These are phyloP conservation scores for Schwanniomyces pseudopolymorphus DNA, from an alignment of 805 yeast species.

Conservation along the genomic window DNA sequence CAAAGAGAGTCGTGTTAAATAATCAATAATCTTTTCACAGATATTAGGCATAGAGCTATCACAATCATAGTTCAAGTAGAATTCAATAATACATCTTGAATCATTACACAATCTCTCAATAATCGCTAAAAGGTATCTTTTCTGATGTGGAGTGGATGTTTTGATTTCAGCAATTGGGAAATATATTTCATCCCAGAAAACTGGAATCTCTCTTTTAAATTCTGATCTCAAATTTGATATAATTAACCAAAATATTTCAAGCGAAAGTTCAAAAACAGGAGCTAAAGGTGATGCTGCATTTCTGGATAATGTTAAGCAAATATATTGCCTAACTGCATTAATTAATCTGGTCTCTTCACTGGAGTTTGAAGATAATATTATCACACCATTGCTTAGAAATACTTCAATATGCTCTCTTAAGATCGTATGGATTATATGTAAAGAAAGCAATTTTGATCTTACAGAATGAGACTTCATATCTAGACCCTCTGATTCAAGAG, in stretches of 20 bases:
- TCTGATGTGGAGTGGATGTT: conserved; percentile 89
- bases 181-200: conserved; percentile 87
- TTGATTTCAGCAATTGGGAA: conserved; percentile 92
- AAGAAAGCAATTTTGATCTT: conserved; percentile 83
- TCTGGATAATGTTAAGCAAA: conserved; percentile 79
- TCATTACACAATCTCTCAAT: conserved; percentile 81
- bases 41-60: conserved; percentile 78
- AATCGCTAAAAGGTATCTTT: conserved; percentile 79
- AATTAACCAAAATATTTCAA: conserved; percentile 92
- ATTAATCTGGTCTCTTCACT: conserved; percentile 61
- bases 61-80: conserved; percentile 94
- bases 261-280: conserved; percentile 86
- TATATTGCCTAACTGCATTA: conserved; percentile 78
- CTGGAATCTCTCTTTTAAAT: conserved; percentile 91
- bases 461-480: conserved; percentile 91
- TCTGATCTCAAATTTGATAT: conserved; percentile 80
- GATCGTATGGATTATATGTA: conserved; percentile 84
- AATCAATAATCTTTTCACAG: conserved; percentile 79
- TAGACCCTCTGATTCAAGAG: conserved; percentile 70
- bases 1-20: conserved; percentile 69
- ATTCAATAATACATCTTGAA: conserved; percentile 87
- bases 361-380: conserved; percentile 48
- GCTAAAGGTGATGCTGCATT: conserved; percentile 92
- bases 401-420: conserved; percentile 82
- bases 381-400: conserved; percentile 60